Evolutionary conservation across 2,329 filamentous ascomycete genomes (phyloP).

Genomic region (Colletotrichum chrysophilum): DNA sequence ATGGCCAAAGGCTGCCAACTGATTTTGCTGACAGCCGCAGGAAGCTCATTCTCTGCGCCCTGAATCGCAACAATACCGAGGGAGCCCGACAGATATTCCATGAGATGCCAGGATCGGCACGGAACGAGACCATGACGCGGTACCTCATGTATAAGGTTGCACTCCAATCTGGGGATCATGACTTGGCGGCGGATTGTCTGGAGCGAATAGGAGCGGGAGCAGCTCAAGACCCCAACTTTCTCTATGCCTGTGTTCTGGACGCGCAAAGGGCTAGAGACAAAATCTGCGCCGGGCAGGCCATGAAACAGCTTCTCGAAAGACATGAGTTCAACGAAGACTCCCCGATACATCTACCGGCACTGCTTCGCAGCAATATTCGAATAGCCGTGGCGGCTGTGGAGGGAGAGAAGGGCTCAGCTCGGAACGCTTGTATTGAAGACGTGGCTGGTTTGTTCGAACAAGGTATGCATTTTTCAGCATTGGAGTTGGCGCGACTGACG

Average conservation of each 20-base stretch:
- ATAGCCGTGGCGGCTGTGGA: conserved; percentile 49
- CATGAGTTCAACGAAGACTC: conserved; percentile 25
- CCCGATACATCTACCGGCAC: conserved; percentile 36
- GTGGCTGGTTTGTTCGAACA: conserved; percentile 57
- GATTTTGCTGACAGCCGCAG: conserved; percentile 46
- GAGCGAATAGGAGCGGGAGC: conserved; percentile 60
- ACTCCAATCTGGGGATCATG: conserved; percentile 61
- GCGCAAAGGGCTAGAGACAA: conserved; percentile 71
- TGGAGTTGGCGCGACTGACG: conserved; percentile 1
- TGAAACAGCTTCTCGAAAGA: conserved; percentile 37
- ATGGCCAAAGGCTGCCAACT: neutral
- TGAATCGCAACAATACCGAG: conserved; percentile 61
- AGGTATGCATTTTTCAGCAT: conserved; percentile 33
- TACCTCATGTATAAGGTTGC: conserved; percentile 80
- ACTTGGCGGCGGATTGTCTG: conserved; percentile 68
- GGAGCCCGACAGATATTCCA: conserved; percentile 61
- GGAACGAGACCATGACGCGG: conserved; percentile 67
- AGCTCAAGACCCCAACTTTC: conserved; percentile 61
- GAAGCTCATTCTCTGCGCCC: conserved; percentile 74
- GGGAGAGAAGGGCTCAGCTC: neutral
- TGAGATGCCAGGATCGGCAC: conserved; percentile 62
- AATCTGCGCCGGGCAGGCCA: conserved; percentile 51
- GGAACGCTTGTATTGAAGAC: conserved; percentile 40
- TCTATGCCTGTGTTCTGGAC: conserved; percentile 83
- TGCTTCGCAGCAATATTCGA: conserved; percentile 57